phyloP scores from a whole-genome alignment of 2,329 filamentous ascomycete genomes.

The Alternaria alternata region DNA sequence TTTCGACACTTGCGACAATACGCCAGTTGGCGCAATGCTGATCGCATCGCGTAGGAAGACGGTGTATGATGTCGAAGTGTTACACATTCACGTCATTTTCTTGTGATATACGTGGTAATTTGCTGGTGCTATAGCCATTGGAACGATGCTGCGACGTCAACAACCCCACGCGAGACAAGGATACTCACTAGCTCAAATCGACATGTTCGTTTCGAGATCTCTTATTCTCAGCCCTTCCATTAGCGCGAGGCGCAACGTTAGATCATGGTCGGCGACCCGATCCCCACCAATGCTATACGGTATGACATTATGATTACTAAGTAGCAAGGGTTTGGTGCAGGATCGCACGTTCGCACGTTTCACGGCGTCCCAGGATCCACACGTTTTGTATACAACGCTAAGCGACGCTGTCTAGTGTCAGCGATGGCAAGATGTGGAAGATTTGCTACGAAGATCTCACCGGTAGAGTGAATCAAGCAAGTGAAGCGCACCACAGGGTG shows the following conservation, averaged over 20 bases:
- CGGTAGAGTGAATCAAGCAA: neutral
- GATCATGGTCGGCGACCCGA: neutral
- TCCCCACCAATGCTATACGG: neutral
- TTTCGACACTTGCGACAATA: neutral
- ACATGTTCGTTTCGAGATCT: neutral
- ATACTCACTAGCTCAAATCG: neutral
- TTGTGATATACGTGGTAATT: neutral
- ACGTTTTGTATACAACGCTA: neutral
- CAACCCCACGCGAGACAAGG: conserved; percentile 2
- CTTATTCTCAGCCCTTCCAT: neutral
- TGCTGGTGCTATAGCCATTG: neutral
- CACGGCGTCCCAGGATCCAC: neutral
- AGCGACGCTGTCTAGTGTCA: neutral
- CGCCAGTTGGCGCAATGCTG: neutral
- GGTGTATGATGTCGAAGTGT: neutral
- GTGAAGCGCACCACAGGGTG: neutral
- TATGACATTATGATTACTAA: neutral
- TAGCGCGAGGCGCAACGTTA: neutral
- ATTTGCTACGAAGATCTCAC: neutral
- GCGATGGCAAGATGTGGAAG: neutral
- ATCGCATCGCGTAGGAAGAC: neutral
- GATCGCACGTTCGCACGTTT: neutral
- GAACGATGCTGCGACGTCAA: neutral
- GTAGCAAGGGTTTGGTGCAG: neutral
- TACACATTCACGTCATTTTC: neutral